phyloP scores from a whole-genome alignment of 768 basidiomycete genomes.

The Tylopilus intermedius region DNA sequence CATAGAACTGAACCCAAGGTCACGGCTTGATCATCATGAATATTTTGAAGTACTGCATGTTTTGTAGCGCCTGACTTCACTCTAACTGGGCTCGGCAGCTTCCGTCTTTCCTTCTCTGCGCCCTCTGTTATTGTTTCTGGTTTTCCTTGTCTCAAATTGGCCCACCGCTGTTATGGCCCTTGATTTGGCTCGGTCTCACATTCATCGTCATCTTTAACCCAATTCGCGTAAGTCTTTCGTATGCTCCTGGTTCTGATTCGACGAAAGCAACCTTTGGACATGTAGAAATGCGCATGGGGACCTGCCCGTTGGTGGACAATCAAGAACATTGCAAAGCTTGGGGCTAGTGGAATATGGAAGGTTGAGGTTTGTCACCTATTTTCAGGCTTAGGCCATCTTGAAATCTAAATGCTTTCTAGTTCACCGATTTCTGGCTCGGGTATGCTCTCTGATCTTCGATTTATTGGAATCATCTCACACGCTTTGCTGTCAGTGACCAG shows the following conservation, averaged over 20 bases:
- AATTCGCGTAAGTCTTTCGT: constrained; percentile 44
- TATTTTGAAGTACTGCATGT: constrained; percentile 56
- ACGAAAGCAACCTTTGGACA: constrained; percentile 6
- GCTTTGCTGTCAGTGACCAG: constrained; percentile 53
- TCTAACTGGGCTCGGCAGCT: constrained; percentile 40
- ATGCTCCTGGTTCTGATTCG: not conserved
- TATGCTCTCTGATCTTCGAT: constrained; percentile 28
- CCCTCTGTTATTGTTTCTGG: constrained; percentile 79
- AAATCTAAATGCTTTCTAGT: constrained; percentile 37
- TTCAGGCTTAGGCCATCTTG: not conserved
- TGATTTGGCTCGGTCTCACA: constrained; percentile 73
- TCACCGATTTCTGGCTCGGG: constrained; percentile 90
- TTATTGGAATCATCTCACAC: constrained; percentile 3
- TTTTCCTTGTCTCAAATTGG: constrained; percentile 72
- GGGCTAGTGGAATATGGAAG: constrained; percentile 59
- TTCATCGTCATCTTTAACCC: constrained; percentile 68
- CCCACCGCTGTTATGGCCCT: constrained; percentile 69
- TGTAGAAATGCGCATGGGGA: constrained; percentile 38
- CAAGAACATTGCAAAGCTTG: constrained; percentile 53
- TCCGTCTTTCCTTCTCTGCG: constrained; percentile 69
- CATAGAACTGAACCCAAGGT: constrained; percentile 64
- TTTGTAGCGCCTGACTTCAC: not conserved
- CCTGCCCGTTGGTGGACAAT: constrained; percentile 72
- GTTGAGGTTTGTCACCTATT: constrained; percentile 58
- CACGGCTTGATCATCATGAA: constrained; percentile 70